Conservation (phyloP, 2,329 filamentous ascomycete genomes). For the Hymenoscyphus fructigenus region DNA sequence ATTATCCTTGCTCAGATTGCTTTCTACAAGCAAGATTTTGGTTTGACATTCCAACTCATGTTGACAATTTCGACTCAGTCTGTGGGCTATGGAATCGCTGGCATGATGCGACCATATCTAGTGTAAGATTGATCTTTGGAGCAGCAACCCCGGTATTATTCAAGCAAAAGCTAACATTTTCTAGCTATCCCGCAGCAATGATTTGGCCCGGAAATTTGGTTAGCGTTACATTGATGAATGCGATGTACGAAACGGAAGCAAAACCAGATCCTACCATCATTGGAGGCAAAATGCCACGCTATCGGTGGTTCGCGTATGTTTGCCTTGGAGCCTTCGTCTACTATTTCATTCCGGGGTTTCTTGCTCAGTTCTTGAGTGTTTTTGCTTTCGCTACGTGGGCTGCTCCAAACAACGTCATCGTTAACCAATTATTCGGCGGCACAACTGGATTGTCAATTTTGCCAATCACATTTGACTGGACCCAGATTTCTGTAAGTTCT, state of each 20-base stretch:
- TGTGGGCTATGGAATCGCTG: slow-evolving; percentile 63
- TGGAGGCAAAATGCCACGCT: slow-evolving; percentile 46
- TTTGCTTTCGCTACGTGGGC: slow-evolving; percentile 73
- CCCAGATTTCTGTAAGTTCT: slow-evolving; percentile 50
- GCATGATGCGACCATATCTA: slow-evolving; percentile 57
- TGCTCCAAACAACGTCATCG: slow-evolving; percentile 61
- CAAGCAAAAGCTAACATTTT: slow-evolving; percentile 8
- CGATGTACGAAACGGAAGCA: slow-evolving; percentile 61
- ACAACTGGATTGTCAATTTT: slow-evolving; percentile 65
- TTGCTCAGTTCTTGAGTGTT: slow-evolving; percentile 67
- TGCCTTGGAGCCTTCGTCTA: slow-evolving; percentile 45
- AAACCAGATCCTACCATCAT: slow-evolving; percentile 48
- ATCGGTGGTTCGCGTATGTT: slow-evolving; percentile 40
- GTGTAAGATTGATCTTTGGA: slow-evolving; percentile 49
- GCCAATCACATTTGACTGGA: slow-evolving; percentile 76
- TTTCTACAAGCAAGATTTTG: slow-evolving; percentile 71
- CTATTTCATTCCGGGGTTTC: slow-evolving; percentile 57
- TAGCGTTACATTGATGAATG: slow-evolving; percentile 49
- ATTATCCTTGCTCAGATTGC: slow-evolving; percentile 69
- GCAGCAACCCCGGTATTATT: neutral
- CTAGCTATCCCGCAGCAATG: slow-evolving; percentile 55
- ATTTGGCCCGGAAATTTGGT: slow-evolving; percentile 62
- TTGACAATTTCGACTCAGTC: slow-evolving; percentile 60
- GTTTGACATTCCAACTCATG: slow-evolving; percentile 58
- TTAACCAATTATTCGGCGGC: slow-evolving; percentile 73